Evolutionary conservation across 306 rosid species (phyloP).

Genomic region (Prunus kanzakura): DNA sequence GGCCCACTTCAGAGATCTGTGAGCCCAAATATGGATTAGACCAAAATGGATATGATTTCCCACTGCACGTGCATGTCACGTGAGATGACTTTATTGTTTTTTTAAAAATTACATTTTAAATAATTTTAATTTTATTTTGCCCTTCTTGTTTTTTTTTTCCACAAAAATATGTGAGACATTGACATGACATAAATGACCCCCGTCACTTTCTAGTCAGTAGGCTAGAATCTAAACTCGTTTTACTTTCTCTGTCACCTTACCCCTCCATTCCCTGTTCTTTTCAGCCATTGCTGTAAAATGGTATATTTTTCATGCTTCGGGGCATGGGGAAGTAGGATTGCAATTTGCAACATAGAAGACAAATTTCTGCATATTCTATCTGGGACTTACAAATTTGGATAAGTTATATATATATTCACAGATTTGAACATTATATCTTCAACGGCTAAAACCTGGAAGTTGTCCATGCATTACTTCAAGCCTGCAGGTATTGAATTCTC

Average conservation of each 20-base stretch:
- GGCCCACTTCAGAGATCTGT: constrained; percentile 7
- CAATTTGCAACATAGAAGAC: neutral
- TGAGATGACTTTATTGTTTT: too few relatives aligned
- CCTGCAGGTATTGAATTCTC: neutral
- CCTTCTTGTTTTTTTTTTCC: neutral
- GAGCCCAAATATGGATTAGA: neutral
- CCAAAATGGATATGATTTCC: neutral
- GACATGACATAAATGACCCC: neutral
- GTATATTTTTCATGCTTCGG: constrained; percentile 25
- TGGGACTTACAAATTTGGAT: constrained; percentile 28
- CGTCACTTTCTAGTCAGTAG: neutral
- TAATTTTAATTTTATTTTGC: neutral
- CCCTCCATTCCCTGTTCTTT: neutral
- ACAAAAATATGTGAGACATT: neutral
- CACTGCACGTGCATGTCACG: constrained; percentile 2
- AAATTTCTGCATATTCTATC: constrained; percentile 21
- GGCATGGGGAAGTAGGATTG: constrained; percentile 11
- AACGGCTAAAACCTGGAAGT: neutral
- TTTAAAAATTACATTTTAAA: too few relatives aligned
- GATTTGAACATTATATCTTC: constrained; percentile 18
- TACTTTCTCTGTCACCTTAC: neutral
- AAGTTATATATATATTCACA: neutral
- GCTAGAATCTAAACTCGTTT: constrained; percentile 8
- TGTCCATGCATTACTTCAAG: too few relatives aligned
- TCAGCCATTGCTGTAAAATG: neutral